Conservation (phyloP, 805 yeast species). For the Phaffomyces thermotolerans region DNA sequence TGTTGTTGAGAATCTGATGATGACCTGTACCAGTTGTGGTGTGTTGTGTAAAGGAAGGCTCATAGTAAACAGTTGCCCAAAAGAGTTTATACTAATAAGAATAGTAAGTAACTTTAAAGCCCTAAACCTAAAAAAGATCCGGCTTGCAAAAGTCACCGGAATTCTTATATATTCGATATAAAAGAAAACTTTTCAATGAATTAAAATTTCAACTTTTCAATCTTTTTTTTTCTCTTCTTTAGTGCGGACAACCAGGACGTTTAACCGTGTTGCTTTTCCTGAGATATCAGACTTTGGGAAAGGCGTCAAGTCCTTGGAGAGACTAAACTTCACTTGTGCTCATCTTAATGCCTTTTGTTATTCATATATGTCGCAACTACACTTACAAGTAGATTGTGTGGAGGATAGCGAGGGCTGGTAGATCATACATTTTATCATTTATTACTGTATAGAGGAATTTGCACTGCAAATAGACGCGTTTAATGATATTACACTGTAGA, state of each 20-base stretch:
- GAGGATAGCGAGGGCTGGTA: conserved; percentile 56
- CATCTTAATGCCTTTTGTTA: conserved; percentile 64
- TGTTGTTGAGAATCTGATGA: conserved; percentile 41
- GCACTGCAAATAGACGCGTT: too few relatives aligned
- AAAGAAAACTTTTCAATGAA: conserved; percentile 7
- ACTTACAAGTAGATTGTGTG: conserved; percentile 32
- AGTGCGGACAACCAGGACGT: conserved; percentile 74
- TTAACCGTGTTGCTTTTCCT: conserved; percentile 61
- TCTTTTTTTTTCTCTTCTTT: conserved; percentile 15
- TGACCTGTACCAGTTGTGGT: conserved; percentile 11
- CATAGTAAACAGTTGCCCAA: too few relatives aligned
- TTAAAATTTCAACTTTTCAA: too few relatives aligned
- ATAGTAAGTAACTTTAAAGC: too few relatives aligned
- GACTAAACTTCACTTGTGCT: conserved; percentile 38
- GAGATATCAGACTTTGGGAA: conserved; percentile 26
- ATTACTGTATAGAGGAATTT: conserved; percentile 5
- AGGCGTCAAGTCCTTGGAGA: conserved; percentile 73
- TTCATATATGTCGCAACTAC: conserved; percentile 25
- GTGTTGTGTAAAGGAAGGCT: too few relatives aligned
- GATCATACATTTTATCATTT: conserved; percentile 55
- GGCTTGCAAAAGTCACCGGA: background rate
- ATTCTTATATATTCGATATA: background rate
- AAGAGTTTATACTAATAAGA: too few relatives aligned
- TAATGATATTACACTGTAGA: too few relatives aligned
- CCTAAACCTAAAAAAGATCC: too few relatives aligned